These are phyloP conservation scores for Psilocybe azurescens DNA, from an alignment of 768 basidiomycete genomes.

Conservation along the genomic window DNA sequence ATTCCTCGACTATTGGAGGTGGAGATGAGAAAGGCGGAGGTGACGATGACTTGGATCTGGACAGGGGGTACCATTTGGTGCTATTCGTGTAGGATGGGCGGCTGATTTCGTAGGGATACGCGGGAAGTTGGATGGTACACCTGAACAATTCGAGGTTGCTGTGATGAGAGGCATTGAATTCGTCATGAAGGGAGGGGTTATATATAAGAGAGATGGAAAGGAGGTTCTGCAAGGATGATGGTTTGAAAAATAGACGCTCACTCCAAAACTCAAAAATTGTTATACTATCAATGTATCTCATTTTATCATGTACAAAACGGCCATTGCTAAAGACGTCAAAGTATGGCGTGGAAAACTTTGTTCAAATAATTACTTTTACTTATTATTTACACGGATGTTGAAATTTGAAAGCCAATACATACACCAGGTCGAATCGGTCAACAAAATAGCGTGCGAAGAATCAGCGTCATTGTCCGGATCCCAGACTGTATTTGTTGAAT, in stretches of 20 bases:
- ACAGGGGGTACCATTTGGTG: constrained; percentile 62
- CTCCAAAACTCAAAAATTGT: neutral
- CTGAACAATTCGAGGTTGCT: constrained; percentile 47
- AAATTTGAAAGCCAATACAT: too few relatives aligned
- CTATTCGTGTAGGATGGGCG: constrained; percentile 56
- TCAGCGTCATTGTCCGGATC: too few relatives aligned
- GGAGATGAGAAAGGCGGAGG: constrained; percentile 13
- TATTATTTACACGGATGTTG: too few relatives aligned
- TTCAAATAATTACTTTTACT: too few relatives aligned
- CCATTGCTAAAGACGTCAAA: too few relatives aligned
- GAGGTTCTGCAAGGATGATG: constrained; percentile 4
- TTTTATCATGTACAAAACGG: too few relatives aligned
- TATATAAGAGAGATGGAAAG: constrained; percentile 26
- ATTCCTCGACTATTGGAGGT: neutral
- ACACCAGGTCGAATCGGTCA: too few relatives aligned
- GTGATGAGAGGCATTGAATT: constrained; percentile 48
- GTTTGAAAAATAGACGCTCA: neutral
- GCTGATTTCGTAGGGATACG: constrained; percentile 51
- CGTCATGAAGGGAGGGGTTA: constrained; percentile 62
- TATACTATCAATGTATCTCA: too few relatives aligned
- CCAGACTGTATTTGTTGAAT: too few relatives aligned
- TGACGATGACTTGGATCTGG: constrained; percentile 33
- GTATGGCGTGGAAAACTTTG: too few relatives aligned
- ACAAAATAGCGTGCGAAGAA: too few relatives aligned
- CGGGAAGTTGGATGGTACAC: constrained; percentile 41